Evolutionary conservation across 2,329 filamentous ascomycete species (phyloP).

Genomic region (Trichoderma sp.): DNA sequence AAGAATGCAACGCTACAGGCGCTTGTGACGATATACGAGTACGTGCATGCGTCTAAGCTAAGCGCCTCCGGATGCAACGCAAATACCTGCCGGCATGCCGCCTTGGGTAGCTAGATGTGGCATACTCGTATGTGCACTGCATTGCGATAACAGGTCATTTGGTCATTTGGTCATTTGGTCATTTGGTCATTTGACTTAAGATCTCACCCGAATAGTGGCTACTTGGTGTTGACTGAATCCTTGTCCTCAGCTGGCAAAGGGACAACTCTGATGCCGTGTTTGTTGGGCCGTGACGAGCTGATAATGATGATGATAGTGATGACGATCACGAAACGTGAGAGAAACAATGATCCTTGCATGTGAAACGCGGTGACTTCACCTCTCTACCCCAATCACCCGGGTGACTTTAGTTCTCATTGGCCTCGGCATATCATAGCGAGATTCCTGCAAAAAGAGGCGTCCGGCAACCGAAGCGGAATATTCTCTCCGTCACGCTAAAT

Average conservation of each 20-base stretch:
- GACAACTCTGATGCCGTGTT: background rate
- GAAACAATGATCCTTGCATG: background rate
- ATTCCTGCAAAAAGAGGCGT: background rate
- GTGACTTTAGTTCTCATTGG: background rate
- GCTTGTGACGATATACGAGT: background rate
- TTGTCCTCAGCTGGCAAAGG: background rate
- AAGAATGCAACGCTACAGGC: background rate
- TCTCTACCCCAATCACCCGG: background rate
- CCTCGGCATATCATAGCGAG: background rate
- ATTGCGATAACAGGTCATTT: background rate
- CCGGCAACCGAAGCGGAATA: background rate
- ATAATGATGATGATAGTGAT: background rate
- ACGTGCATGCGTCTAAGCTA: background rate
- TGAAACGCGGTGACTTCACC: background rate
- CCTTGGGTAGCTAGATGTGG: background rate
- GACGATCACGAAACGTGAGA: background rate
- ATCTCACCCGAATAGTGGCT: background rate
- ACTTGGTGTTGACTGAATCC: background rate
- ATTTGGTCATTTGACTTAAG: background rate
- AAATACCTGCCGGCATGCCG: background rate
- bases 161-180: background rate
- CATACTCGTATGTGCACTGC: background rate
- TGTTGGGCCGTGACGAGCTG: background rate
- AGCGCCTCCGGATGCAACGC: background rate
- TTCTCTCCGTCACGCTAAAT: background rate